phyloP scores from a whole-genome alignment of 805 yeast genomes.

The Cephaloascus fragrans region DNA sequence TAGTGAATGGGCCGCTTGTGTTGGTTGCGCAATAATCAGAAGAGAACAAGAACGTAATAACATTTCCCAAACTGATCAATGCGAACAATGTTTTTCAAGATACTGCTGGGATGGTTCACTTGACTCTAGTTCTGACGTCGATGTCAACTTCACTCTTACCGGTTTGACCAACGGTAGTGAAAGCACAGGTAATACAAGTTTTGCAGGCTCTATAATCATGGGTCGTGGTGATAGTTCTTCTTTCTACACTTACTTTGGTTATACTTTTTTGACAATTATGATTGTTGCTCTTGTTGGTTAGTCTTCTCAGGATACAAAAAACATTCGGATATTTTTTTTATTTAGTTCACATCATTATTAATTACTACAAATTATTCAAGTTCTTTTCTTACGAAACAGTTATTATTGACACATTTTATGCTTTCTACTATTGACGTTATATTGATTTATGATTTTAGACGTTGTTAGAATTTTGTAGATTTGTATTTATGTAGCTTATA shows the following conservation, averaged over 20 bases:
- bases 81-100: constrained; percentile 56
- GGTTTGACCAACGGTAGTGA: constrained; percentile 16
- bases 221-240: not conserved
- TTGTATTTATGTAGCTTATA: too few relatives aligned
- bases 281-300: not conserved
- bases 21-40: constrained; percentile 76
- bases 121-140: constrained; percentile 8
- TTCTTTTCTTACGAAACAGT: too few relatives aligned
- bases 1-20: constrained; percentile 59
- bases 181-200: constrained; percentile 5
- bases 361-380: too few relatives aligned
- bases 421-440: too few relatives aligned
- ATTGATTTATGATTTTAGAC: too few relatives aligned
- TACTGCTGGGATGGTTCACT: constrained; percentile 69
- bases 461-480: too few relatives aligned
- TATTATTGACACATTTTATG: too few relatives aligned
- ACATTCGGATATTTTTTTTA: too few relatives aligned
- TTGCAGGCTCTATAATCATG: not conserved
- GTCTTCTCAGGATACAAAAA: too few relatives aligned
- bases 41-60: constrained; percentile 66
- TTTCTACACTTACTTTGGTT: not conserved
- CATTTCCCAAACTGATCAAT: constrained; percentile 53
- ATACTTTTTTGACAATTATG: not conserved
- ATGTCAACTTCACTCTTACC: constrained; percentile 17
- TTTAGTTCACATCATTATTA: too few relatives aligned